A percentile compares a stretch with the other conserved stretches of the same genome.
Conservation (phyloP, 2,329 filamentous ascomycete genomes). For the Ustulina deusta region DNA sequence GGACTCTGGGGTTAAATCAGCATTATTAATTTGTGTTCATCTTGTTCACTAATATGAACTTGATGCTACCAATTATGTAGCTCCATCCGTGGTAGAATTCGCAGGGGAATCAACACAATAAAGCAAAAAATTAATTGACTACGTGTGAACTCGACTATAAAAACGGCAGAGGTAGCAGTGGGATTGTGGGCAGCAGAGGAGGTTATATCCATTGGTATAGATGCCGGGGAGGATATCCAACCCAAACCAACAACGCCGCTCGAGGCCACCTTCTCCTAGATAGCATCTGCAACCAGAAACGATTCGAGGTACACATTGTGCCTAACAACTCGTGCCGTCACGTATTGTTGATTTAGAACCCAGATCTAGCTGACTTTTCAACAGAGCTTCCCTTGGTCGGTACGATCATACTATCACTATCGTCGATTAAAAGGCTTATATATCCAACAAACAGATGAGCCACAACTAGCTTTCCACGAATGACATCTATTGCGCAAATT, state of each 20-base stretch:
- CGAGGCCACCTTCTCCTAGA: conserved; percentile 60
- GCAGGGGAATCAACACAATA: neutral
- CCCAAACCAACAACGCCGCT: conserved; percentile 66
- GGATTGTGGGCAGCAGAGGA: conserved; percentile 56
- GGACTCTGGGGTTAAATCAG: neutral
- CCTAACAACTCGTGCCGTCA: neutral
- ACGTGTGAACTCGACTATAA: neutral
- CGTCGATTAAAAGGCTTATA: conserved; percentile 65
- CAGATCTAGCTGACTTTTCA: neutral
- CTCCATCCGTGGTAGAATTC: neutral
- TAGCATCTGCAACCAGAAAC: conserved; percentile 54
- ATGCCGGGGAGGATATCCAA: conserved; percentile 55
- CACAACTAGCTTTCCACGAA: conserved; percentile 59
- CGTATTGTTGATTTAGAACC: neutral
- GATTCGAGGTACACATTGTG: conserved; percentile 46
- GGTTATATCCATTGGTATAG: conserved; percentile 55
- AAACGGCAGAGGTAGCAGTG: conserved; percentile 56
- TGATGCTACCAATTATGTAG: neutral
- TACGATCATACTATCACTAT: conserved; percentile 65
- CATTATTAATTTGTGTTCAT: neutral
- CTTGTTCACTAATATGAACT: neutral
- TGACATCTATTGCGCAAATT: conserved; percentile 57
- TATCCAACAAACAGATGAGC: conserved; percentile 63
- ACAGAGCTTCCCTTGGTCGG: conserved; percentile 57
- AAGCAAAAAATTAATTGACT: neutral